Evolutionary conservation across 306 rosid species (phyloP), one percentile per base, ranked within the genome.

Genomic region (Quercus gilva): DNA sequence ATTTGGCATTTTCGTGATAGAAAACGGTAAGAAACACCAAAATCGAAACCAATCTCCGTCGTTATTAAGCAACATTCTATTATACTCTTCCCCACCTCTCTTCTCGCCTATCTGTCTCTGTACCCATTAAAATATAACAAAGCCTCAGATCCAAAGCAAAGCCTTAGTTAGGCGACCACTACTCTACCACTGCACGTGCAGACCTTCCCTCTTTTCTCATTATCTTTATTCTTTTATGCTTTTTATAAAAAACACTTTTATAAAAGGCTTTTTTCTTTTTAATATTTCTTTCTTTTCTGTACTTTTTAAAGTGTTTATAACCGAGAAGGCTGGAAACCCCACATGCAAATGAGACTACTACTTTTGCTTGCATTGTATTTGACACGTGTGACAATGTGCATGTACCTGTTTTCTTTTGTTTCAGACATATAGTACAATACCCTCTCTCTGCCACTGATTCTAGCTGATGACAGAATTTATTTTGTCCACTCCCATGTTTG

Each of bases 101-200:
- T 5, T 9, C 31, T n/a, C 20, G 29, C 53, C 77, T 33, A 35
- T 41, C 23, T 55, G 58, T 25, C 53, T 79, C 78, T 58, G 55
- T 71, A 14, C 23, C 23, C 55, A 52, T 35, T 60, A 31, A 71
- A 79, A 76, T 56, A 76, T 56, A 15, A 28, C 71, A 1, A 1
- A 81, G 89, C 92, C 74, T 70, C 98, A 92, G 96, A 94, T 94
- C 98, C 97, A 79, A 88, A 86, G 90, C 87, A 82, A 86, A 68
- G 11, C 11, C 60, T 82, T 78, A 83, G 69, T 74, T 13, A 20
- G 71, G 21, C 70, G 74, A 65, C 72, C 77, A 58, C 82, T 80
- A 58, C 86, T 60, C 78, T 79, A 81, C 71, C 59, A 41, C 58
- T 75, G 73, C 96, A 93, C 91, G 91, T 92, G 92, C 88, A 74